Percentiles rank a stretch among this genome's conserved stretches.
phyloP scores from a whole-genome alignment of 2,329 filamentous ascomycete genomes.

The Talaromyces sp. region DNA sequence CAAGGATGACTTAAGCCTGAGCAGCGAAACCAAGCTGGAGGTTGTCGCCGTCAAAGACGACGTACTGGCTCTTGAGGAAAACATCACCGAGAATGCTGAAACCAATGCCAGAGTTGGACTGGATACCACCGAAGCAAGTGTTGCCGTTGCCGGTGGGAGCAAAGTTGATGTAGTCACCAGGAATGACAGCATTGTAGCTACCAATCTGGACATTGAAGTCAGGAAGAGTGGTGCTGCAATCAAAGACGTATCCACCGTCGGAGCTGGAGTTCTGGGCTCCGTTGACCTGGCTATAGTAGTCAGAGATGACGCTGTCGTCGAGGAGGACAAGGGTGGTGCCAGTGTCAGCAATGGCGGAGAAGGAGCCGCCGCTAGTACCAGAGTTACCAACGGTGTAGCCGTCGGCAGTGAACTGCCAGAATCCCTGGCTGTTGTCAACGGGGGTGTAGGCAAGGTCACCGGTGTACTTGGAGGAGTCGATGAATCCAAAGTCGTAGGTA shows the following conservation, averaged over 20 bases:
- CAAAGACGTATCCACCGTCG: slow-evolving; percentile 56
- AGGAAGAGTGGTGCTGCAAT: slow-evolving; percentile 51
- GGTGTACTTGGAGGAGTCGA: slow-evolving; percentile 17
- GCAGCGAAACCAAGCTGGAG: slow-evolving; percentile 50
- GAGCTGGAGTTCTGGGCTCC: slow-evolving; percentile 40
- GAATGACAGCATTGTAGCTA: slow-evolving; percentile 49
- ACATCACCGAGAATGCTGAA: slow-evolving; percentile 73
- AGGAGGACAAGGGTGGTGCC: slow-evolving; percentile 66
- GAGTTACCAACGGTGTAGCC: slow-evolving; percentile 55
- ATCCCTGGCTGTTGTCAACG: slow-evolving; percentile 54
- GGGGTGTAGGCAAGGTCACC: slow-evolving; percentile 10
- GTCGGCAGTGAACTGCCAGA: slow-evolving; percentile 59
- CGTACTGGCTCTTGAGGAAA: slow-evolving; percentile 74
- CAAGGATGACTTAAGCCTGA: slow-evolving; percentile 27
- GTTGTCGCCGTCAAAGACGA: slow-evolving; percentile 62
- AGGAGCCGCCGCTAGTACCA: slow-evolving; percentile 37
- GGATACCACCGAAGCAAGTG: slow-evolving; percentile 72
- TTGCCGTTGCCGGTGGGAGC: slow-evolving; percentile 36
- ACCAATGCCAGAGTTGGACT: slow-evolving; percentile 57
- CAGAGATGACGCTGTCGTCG: slow-evolving; percentile 50
- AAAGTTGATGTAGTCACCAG: slow-evolving; percentile 56
- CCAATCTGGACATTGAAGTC: slow-evolving; percentile 53
- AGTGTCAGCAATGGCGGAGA: slow-evolving; percentile 64
- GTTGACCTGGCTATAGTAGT: slow-evolving; percentile 59
- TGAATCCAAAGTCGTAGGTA: slow-evolving; percentile 19